phyloP scores from a whole-genome alignment of 305 asterid genomes.

The Solanum hybrid region DNA sequence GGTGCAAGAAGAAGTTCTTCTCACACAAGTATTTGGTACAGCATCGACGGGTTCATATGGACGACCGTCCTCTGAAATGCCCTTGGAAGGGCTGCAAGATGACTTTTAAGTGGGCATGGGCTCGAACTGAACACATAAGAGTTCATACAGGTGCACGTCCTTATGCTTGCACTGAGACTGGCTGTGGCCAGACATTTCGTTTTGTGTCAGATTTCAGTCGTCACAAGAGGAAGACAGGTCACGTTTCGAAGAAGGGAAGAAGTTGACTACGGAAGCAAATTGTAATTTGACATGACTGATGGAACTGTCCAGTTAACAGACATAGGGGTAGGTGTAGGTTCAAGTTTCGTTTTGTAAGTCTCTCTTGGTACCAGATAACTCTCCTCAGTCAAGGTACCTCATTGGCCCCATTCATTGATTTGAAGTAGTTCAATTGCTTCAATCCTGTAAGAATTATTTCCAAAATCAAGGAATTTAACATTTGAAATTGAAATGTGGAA shows the following conservation, averaged over 20 bases:
- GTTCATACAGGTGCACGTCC: constrained; percentile 99
- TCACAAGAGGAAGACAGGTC: constrained; percentile 98
- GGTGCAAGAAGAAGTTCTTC: constrained; percentile 91
- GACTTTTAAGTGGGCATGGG: constrained; percentile 99
- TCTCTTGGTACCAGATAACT: constrained; percentile 37
- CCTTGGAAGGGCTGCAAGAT: constrained; percentile 99
- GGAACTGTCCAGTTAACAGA: constrained; percentile 32
- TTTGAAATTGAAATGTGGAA: constrained; percentile 9
- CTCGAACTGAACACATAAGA: constrained; percentile 94
- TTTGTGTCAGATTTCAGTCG: constrained; percentile 99
- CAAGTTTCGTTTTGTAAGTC: constrained; percentile 38
- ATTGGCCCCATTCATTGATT: constrained; percentile 41
- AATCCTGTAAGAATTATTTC: constrained; percentile 26
- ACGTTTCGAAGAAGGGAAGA: constrained; percentile 58
- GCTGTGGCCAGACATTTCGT: constrained; percentile 93
- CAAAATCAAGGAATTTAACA: constrained; percentile 21
- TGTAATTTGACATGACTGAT: constrained; percentile 29
- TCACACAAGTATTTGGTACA: constrained; percentile 94
- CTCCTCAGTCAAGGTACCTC: constrained; percentile 33
- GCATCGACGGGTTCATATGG: constrained; percentile 97
- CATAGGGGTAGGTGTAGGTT: constrained; percentile 45
- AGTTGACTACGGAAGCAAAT: constrained; percentile 19
- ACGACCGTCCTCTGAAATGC: constrained; percentile 94
- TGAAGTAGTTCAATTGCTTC: constrained; percentile 42
- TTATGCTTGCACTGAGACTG: constrained; percentile 69